Percentiles rank a stretch among this genome's conserved stretches.
Conservation (phyloP, 2,329 filamentous ascomycete species). For the Aspergillus neoniger region DNA sequence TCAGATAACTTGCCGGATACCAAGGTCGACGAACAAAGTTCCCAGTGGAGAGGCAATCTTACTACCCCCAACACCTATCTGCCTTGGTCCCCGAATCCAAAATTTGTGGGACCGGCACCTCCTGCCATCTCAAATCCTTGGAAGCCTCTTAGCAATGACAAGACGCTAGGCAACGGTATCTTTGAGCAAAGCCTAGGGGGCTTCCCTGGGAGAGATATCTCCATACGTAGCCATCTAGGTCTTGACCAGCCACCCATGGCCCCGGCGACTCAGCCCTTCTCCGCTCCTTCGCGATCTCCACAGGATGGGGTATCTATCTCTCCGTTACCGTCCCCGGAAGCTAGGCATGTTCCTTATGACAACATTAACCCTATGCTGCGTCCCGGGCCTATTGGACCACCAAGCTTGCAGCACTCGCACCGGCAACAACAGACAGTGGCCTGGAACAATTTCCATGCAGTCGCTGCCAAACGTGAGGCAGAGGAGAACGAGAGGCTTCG, state of each 20-base stretch:
- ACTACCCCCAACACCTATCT: slow-evolving; percentile 40
- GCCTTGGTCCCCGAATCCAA: slow-evolving; percentile 40
- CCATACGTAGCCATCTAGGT: slow-evolving; percentile 43
- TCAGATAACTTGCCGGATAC: slow-evolving; percentile 28
- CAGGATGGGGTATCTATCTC: slow-evolving; percentile 38
- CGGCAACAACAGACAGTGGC: slow-evolving; percentile 40
- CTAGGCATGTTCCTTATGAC: slow-evolving; percentile 40
- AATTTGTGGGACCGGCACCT: slow-evolving; percentile 33
- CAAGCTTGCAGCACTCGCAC: slow-evolving; percentile 37
- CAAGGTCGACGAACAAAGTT: slow-evolving; percentile 35
- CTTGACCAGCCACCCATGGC: slow-evolving; percentile 44
- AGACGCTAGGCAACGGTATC: slow-evolving; percentile 64
- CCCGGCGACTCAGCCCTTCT: slow-evolving; percentile 34
- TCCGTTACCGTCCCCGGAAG: slow-evolving; percentile 43
- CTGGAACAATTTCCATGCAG: slow-evolving; percentile 49
- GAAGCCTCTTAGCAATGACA: slow-evolving; percentile 58
- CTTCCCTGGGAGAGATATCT: slow-evolving; percentile 49
- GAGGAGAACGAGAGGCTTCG: slow-evolving; percentile 45
- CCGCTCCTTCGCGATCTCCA: slow-evolving; percentile 31
- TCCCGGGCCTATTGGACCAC: slow-evolving; percentile 51
- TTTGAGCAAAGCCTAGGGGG: slow-evolving; percentile 58
- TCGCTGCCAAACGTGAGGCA: slow-evolving; percentile 43
- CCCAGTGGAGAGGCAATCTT: slow-evolving; percentile 43
- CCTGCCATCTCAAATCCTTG: slow-evolving; percentile 55
- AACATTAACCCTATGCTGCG: slow-evolving; percentile 43